Conservation (phyloP, 2,329 filamentous ascomycete species). For the Fusarium staphyleae region DNA sequence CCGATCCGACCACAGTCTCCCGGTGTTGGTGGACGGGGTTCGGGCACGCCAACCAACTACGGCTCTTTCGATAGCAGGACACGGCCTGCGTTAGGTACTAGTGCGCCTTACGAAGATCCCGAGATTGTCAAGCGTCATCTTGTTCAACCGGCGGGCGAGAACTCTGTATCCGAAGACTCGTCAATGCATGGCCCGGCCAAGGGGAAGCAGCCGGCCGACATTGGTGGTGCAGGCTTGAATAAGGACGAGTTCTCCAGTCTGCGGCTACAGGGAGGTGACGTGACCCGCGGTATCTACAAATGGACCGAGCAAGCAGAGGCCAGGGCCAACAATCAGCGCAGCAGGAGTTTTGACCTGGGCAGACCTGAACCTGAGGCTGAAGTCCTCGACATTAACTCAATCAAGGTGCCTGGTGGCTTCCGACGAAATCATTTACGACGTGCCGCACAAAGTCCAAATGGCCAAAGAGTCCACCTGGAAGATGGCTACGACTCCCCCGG, state of each 20-base stretch:
- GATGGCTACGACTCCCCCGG: constrained; percentile 47
- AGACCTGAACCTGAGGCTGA: constrained; percentile 82
- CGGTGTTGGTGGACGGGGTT: constrained; percentile 48
- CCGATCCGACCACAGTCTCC: constrained; percentile 50
- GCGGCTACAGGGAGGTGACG: constrained; percentile 90
- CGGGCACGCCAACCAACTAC: constrained; percentile 73
- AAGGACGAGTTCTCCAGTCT: constrained; percentile 93
- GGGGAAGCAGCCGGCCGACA: constrained; percentile 60
- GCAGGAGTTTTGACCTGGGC: constrained; percentile 84
- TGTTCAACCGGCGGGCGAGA: constrained; percentile 69
- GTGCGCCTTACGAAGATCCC: constrained; percentile 80
- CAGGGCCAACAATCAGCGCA: constrained; percentile 73
- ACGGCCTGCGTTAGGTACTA: constrained; percentile 54
- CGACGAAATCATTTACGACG: constrained; percentile 87
- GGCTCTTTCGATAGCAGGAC: constrained; percentile 82
- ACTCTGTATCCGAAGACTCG: constrained; percentile 56
- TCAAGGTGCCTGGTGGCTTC: constrained; percentile 93
- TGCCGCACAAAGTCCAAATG: constrained; percentile 68
- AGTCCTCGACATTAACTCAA: constrained; percentile 83
- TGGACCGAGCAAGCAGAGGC: constrained; percentile 91
- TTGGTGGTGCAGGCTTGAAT: constrained; percentile 51
- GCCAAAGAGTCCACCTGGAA: constrained; percentile 44
- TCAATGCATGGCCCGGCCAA: constrained; percentile 55
- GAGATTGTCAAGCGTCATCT: constrained; percentile 91
- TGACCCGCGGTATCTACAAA: constrained; percentile 93